Evolutionary conservation across 768 basidiomycete species (phyloP), one percentile per base, ranked within the genome.

Genomic region (Agaricus sinodeliciosus): DNA sequence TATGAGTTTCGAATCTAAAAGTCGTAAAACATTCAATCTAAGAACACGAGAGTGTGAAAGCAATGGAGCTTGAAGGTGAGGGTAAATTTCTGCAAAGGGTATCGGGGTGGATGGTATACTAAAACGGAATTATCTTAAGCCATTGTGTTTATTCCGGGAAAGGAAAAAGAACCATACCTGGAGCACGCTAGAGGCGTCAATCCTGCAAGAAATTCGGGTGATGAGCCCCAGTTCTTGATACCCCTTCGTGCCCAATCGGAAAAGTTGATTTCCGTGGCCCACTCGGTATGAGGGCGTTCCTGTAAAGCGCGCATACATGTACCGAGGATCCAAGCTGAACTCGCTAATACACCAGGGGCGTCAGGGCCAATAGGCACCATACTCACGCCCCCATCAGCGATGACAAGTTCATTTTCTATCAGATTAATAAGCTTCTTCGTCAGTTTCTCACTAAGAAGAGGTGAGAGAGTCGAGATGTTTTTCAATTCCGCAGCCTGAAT

Each of bases 31-130:
- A 16, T 78, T 72, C 1, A 85, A 69, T 11, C 95, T 83, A 4
- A 89, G 70, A 1, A 69, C 52, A 2, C 80, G 80, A 7, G 86
- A 87, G 61, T 93, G 85, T 0, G 92, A 94, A 2, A 87, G 68
- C 1, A 96, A 65, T 16, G 81, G 71, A 0, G 66, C 60, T 25
- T 76, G 71, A 18, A 95, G 66, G 19, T 62, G 59, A 0, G 73
- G 64, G 57, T 87, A 89, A 3, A 84, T 61, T 16, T 73, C 71
- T 9, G 74, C 68, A 13, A 85, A 71, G 1, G 73, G 60, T 22
- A 76, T 54, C 25, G 57, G 57, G n/a, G 42, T 55, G 27, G 63
- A 59, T 16, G 60, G 56, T 28, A 62, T 60, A 28, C 70, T 72
- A 36, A 4, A 49, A 46, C 39, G 34, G 44, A 6, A 34, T 12